Base-by-base conservation (phyloP, 2,329 filamentous ascomycete genomes). In the Fonsecaea pugnacius region DNA sequence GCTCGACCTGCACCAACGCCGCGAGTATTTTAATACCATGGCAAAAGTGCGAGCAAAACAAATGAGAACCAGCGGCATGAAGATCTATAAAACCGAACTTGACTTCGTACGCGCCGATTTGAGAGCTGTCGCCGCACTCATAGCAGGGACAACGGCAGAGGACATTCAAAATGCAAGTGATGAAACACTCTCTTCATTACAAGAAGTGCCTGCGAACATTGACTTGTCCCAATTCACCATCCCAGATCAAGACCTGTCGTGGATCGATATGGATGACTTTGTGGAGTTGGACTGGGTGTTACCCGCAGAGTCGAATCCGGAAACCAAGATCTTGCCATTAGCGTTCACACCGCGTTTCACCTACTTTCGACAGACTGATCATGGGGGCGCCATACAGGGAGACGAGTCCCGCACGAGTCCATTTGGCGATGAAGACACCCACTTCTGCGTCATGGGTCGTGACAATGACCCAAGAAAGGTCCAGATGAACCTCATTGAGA, bases 211-310 rank as follows among this genome's bases (percentile, higher is more conserved):
- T 2, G 75, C 81, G 2, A 78, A 81, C 27, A 80, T 84, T 8
- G 86, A 89, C 74, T 82, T 96, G 56, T 96, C 93, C 0, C 89
- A 90, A 59, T 99, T 99, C 74, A 94, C 89, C 0, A 99, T 99
- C 56, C 94, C 95, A 0, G 95, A 99, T 75, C 91, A 96, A 60
- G 95, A 99, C 73, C 88, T 92, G 70, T 92, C 89, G 61, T 99
- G 95, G 95, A 93, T 99, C 67, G 95, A 99, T 73, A 98, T 99
- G 92, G 95, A 99, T 74, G 95, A 99, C 75, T 99, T 99, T 77
- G 93, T 99, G 33, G 95, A 99, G 76, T 81, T 99, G 24, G 96
- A 97, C 75, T 98, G 94, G 94, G 93, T 96, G 60, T 79, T 97
- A 27, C 94, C 94, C 0, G 90, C 91, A 14, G 91, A 96, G 73